Evolutionary conservation across 495 filamentous ascomycete genomes (phyloP).

Genomic region (Aspergillus kassunensis): DNA sequence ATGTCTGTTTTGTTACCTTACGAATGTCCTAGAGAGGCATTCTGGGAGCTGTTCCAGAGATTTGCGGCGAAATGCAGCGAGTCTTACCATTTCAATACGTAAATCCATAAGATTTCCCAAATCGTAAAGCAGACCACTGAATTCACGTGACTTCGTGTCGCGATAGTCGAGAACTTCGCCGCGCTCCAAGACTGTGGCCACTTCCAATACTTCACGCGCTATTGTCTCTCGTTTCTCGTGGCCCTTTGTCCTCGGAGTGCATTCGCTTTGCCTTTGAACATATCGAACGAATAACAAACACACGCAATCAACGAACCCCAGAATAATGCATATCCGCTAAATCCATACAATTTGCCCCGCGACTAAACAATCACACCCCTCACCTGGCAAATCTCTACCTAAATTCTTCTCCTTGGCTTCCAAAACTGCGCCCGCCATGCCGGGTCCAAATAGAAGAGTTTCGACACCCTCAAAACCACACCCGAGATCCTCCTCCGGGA

Average conservation of each 20-base stretch:
- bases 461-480: constrained; percentile 35
- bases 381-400: too few species aligned
- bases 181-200: constrained; percentile 19
- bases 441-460: constrained; percentile 11
- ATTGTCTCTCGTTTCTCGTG: background rate
- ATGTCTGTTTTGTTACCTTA: background rate
- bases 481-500: background rate
- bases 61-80: background rate
- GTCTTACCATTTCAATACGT: background rate
- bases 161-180: constrained; percentile 16
- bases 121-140: constrained; percentile 2
- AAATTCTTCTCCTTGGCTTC: background rate
- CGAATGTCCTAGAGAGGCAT: too few species aligned
- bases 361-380: background rate
- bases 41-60: background rate
- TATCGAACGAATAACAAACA: background rate
- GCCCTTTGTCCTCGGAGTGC: too few species aligned
- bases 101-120: background rate
- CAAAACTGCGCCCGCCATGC: constrained; percentile 1
- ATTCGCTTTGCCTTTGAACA: background rate
- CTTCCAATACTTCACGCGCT: background rate
- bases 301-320: background rate
- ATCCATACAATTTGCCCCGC: background rate
- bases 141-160: constrained; percentile 41
- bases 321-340: background rate